Evolutionary conservation across 2,329 filamentous ascomycete species (phyloP).

Genomic region (Paraphaeosphaeria sporulosa): DNA sequence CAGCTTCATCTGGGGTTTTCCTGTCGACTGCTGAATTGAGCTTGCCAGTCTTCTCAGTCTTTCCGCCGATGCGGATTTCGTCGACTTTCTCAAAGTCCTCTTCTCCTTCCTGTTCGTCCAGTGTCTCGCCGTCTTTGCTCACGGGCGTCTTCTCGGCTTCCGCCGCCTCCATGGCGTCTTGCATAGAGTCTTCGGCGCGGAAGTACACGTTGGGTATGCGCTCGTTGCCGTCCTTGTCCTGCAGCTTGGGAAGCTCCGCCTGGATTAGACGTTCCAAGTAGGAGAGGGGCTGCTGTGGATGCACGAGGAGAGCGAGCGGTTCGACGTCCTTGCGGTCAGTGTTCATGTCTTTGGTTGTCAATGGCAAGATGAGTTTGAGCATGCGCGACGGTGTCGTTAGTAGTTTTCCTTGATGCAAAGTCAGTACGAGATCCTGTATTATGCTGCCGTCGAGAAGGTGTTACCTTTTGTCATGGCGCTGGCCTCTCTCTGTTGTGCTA

Average conservation of each 20-base stretch:
- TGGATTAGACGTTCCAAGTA: conserved; percentile 91
- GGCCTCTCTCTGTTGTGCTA: conserved; percentile 59
- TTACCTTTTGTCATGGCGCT: conserved; percentile 71
- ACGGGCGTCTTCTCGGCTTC: conserved; percentile 37
- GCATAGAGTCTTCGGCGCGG: conserved; percentile 76
- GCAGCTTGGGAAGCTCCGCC: conserved; percentile 78
- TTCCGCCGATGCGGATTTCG: conserved; percentile 60
- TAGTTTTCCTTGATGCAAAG: conserved; percentile 67
- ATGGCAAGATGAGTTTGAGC: conserved; percentile 80
- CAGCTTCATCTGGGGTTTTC: conserved; percentile 40
- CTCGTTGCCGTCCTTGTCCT: conserved; percentile 67
- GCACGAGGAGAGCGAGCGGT: conserved; percentile 82
- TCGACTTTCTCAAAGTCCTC: conserved; percentile 57
- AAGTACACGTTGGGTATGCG: conserved; percentile 80
- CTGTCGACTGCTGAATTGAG: conserved; percentile 23
- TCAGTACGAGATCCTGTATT: conserved; percentile 5
- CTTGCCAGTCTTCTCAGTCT: conserved; percentile 56
- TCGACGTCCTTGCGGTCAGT: conserved; percentile 75
- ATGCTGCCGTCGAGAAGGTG: background rate
- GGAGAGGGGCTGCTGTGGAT: conserved; percentile 89
- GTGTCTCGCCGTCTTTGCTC: conserved; percentile 33
- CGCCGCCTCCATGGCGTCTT: conserved; percentile 58
- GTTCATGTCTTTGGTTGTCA: conserved; percentile 68
- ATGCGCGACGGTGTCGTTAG: conserved; percentile 81
- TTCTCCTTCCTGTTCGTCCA: conserved; percentile 39